Evolutionary conservation across 495 filamentous ascomycete genomes (phyloP), one percentile per base, ranked within the genome.

Genomic region (Hypoxylon subgilvum): DNA sequence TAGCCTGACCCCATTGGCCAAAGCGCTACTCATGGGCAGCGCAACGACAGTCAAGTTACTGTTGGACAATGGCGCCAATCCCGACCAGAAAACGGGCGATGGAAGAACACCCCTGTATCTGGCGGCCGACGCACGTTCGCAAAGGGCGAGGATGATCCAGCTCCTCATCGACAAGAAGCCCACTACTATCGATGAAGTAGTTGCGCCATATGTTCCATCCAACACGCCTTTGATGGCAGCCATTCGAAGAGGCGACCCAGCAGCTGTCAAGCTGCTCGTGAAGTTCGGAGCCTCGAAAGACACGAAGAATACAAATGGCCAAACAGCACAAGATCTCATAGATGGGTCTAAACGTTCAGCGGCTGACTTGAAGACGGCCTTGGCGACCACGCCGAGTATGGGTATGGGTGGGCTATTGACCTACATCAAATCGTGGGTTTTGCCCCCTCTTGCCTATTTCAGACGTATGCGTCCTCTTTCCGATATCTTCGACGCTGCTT

Each of bases 21-120:
- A 35, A 27, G 56, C 48, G 19, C 13, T 60, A 13, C 56, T 43
- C 14, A 27, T 22, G 28, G 48, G 56, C 13, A 60, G 53, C 10
- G 49, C 48, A 5, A 30, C 52, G 3, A 57, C 41, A 13, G 58
- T 51, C 2, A 49, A 34, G 31, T 38, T 57, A 16, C 52, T 62
- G 4, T 34, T 62, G 6, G 44, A 57, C 16, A 62, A 57, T n/a
- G 45, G 58, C 21, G 58, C 58, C 5, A 45, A 42, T 14, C 44
- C 52, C 3, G 44, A 56, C 21, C 38, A 40, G 31, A 57, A 60
- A 41, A 60, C 34, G 6, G 23, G 8, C 4, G 56, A 60, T 53
- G 48, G 56, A 32, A 27, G 56, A 53, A 28, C 48, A 1, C 48
- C 48, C n/a, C 45, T 60, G 48, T 60, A 43, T 18, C 19, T 53